A percentile compares a stretch with the other conserved stretches of the same genome.
These are phyloP conservation scores for Tremella mesenterica DNA, from an alignment of 768 basidiomycete genomes.

Conservation along the genomic window DNA sequence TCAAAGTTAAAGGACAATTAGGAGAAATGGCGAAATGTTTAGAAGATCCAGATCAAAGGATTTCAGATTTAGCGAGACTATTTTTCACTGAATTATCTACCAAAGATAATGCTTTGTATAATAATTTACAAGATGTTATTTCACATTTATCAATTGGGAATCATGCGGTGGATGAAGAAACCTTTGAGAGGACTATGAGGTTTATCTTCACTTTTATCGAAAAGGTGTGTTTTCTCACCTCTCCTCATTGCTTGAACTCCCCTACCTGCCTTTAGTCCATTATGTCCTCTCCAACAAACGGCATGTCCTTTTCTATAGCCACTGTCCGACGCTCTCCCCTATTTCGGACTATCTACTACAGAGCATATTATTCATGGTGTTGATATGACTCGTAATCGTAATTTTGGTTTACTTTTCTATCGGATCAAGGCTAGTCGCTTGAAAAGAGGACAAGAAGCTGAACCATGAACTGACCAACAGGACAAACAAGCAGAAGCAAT, in stretches of 20 bases:
- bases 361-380: neutral
- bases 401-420: too few species aligned
- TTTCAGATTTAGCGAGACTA: slow-evolving; percentile 89
- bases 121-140: slow-evolving; percentile 96
- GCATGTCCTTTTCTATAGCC: too few species aligned
- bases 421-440: too few species aligned
- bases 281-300: too few species aligned
- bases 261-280: neutral
- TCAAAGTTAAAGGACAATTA: slow-evolving; percentile 97
- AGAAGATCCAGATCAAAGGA: slow-evolving; percentile 76
- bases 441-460: too few species aligned
- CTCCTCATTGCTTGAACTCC: neutral
- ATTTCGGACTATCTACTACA: neutral
- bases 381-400: too few species aligned
- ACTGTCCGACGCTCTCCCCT: too few species aligned
- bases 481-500: slow-evolving; percentile 97
- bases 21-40: slow-evolving; percentile 99
- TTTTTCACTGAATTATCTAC: slow-evolving; percentile 95
- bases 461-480: slow-evolving; percentile 49
- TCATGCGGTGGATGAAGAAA: slow-evolving; percentile 84
- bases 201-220: slow-evolving; percentile 97
- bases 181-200: slow-evolving; percentile 82
- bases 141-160: slow-evolving; percentile 84
- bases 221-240: slow-evolving; percentile 64
- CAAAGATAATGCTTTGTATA: slow-evolving; percentile 98